These are phyloP conservation scores for Ganoderma resinaceum DNA, from an alignment of 1,284 basidiomycete species.

Conservation along the genomic window DNA sequence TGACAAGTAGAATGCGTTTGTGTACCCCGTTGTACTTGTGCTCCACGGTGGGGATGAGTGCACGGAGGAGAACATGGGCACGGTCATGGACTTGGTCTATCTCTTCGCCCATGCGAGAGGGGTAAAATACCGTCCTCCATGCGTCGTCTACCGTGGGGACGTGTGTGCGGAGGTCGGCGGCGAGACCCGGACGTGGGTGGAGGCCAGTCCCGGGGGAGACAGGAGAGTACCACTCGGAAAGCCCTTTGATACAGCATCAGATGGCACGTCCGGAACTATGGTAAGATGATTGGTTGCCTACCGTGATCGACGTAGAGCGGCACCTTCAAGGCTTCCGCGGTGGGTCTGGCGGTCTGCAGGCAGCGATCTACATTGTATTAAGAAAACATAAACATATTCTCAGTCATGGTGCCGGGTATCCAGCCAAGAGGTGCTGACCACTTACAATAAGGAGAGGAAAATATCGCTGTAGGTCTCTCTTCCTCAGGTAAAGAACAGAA, in stretches of 20 bases:
- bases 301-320: conserved; percentile 83
- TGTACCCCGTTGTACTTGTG: conserved; percentile 50
- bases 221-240: conserved; percentile 88
- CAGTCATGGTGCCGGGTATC: background rate
- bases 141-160: conserved; percentile 67
- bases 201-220: conserved; percentile 71
- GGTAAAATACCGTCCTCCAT: conserved; percentile 73
- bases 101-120: conserved; percentile 76
- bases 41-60: conserved; percentile 60
- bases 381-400: background rate
- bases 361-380: conserved; percentile 72
- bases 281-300: conserved; percentile 39
- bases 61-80: conserved; percentile 55
- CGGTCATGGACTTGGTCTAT: conserved; percentile 71
- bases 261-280: background rate
- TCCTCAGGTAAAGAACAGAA: conserved; percentile 70
- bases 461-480: conserved; percentile 77
- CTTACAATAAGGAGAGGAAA: conserved; percentile 83
- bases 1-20: conserved; percentile 68
- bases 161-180: conserved; percentile 56
- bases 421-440: background rate
- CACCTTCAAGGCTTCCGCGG: conserved; percentile 63
- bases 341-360: conserved; percentile 78
- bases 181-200: conserved; percentile 70
- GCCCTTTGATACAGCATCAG: too few relatives aligned